phyloP scores from a whole-genome alignment of 805 yeast genomes.

The Wickerhamomyces subpelliculosus region DNA sequence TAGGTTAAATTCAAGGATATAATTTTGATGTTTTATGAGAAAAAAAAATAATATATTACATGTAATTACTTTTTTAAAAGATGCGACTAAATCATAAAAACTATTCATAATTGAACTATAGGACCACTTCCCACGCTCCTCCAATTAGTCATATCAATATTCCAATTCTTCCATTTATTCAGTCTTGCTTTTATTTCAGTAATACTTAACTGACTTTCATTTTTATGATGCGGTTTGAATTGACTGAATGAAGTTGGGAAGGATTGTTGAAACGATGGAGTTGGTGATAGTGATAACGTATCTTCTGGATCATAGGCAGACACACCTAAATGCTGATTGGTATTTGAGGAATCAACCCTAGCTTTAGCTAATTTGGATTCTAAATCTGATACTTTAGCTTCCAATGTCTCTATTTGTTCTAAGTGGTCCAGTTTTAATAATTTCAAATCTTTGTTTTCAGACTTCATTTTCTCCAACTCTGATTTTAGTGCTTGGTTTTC shows the following conservation, averaged over 20 bases:
- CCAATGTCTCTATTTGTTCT: constrained; percentile 26
- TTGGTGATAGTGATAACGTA: constrained; percentile 14
- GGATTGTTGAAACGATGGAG: constrained; percentile 15
- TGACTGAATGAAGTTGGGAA: constrained; percentile 11
- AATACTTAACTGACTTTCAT: constrained; percentile 27
- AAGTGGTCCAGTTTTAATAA: constrained; percentile 29
- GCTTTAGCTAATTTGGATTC: constrained; percentile 17
- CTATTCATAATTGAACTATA: constrained; percentile 36
- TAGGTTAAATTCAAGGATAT: neutral
- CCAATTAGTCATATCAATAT: constrained; percentile 83
- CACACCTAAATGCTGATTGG: constrained; percentile 17
- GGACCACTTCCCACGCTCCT: constrained; percentile 64
- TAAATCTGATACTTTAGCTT: constrained; percentile 20
- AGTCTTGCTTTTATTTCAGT: constrained; percentile 52
- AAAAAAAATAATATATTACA: no score
- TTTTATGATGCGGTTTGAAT: constrained; percentile 10
- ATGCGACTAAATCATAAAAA: neutral
- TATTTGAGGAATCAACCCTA: constrained; percentile 18
- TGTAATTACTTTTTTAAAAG: no score
- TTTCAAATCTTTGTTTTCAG: constrained; percentile 30
- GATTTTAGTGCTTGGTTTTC: constrained; percentile 27
- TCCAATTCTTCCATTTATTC: constrained; percentile 77
- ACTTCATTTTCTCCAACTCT: constrained; percentile 26
- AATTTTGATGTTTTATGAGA: no score
- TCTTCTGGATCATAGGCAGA: constrained; percentile 17